Conservation (phyloP, 768 basidiomycete species). For the Serendipita sp. region DNA sequence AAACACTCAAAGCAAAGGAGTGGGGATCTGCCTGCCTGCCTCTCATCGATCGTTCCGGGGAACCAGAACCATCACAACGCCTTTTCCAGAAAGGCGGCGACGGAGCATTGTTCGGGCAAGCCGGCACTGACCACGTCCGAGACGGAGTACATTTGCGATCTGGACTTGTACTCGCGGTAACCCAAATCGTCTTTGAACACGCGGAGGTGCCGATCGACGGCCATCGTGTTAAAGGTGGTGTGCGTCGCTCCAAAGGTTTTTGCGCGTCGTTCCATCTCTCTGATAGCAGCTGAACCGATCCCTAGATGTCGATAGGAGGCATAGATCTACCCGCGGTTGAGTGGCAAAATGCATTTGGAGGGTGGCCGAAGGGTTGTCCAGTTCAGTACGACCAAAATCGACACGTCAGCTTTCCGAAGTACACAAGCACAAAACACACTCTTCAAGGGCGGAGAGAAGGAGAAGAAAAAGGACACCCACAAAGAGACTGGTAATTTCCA, state of each 20-base stretch:
- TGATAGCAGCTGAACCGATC: slow-evolving; percentile 28
- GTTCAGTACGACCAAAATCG: too few relatives aligned
- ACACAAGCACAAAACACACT: too few relatives aligned
- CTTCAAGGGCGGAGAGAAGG: too few relatives aligned
- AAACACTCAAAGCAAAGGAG: too few relatives aligned
- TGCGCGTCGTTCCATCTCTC: slow-evolving; percentile 50
- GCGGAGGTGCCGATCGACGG: not conserved
- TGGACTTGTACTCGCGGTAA: not conserved
- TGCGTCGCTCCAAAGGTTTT: slow-evolving; percentile 14
- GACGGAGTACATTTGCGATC: not conserved
- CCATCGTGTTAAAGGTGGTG: slow-evolving; percentile 5
- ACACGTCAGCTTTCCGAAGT: too few relatives aligned
- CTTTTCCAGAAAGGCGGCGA: slow-evolving; percentile 1
- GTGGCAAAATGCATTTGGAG: not conserved
- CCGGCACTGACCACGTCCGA: not conserved
- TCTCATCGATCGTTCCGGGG: not conserved
- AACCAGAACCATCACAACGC: not conserved
- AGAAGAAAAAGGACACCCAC: too few relatives aligned
- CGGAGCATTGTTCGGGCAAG: not conserved
- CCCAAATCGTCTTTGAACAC: not conserved
- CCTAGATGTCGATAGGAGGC: not conserved
- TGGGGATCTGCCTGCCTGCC: too few relatives aligned
- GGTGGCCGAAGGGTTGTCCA: not conserved
- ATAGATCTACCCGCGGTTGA: not conserved
- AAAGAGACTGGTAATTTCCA: not conserved